These are phyloP conservation scores for Macrophomina pseudophaseolina DNA, from an alignment of 2,329 filamentous ascomycete genomes.

Conservation along the genomic window DNA sequence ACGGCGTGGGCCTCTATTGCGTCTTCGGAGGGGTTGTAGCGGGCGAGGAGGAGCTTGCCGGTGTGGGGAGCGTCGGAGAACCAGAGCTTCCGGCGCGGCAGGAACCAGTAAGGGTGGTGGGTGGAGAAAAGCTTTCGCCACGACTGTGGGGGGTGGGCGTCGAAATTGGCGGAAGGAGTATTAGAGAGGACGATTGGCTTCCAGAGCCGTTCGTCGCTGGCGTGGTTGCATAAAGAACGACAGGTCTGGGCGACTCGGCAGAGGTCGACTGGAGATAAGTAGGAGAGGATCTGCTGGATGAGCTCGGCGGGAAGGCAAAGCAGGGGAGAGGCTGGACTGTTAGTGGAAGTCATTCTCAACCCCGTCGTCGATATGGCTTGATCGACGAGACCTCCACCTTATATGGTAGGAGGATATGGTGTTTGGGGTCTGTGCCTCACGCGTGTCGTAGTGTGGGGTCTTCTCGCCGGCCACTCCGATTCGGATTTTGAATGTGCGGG, in stretches of 20 bases:
- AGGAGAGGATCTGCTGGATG: slow-evolving; percentile 71
- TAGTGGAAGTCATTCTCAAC: slow-evolving; percentile 6
- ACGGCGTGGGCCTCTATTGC: slow-evolving; percentile 83
- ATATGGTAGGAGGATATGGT: slow-evolving; percentile 13
- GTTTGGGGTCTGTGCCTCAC: slow-evolving; percentile 13
- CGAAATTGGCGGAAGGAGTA: slow-evolving; percentile 54
- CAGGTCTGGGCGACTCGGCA: slow-evolving; percentile 65
- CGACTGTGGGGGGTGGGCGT: slow-evolving; percentile 63
- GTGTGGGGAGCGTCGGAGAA: slow-evolving; percentile 76
- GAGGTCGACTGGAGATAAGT: slow-evolving; percentile 70
- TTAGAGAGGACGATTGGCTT: slow-evolving; percentile 70
- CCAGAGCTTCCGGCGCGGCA: slow-evolving; percentile 82
- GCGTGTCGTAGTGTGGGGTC: slow-evolving; percentile 14
- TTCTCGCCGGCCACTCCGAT: not conserved
- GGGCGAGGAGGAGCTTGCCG: slow-evolving; percentile 76
- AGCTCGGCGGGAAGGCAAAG: slow-evolving; percentile 74
- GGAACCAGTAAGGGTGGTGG: slow-evolving; percentile 84
- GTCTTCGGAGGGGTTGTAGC: slow-evolving; percentile 74
- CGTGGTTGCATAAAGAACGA: slow-evolving; percentile 62
- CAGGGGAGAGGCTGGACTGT: slow-evolving; percentile 42
- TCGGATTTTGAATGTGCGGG: not conserved
- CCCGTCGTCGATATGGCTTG: slow-evolving; percentile 12
- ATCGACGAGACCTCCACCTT: slow-evolving; percentile 20
- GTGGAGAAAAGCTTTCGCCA: slow-evolving; percentile 75
- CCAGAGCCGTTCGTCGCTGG: slow-evolving; percentile 74